Evolutionary conservation across 2,329 filamentous ascomycete species (phyloP), one percentile per base, ranked within the genome.

Genomic region (Colletotrichum sojae): DNA sequence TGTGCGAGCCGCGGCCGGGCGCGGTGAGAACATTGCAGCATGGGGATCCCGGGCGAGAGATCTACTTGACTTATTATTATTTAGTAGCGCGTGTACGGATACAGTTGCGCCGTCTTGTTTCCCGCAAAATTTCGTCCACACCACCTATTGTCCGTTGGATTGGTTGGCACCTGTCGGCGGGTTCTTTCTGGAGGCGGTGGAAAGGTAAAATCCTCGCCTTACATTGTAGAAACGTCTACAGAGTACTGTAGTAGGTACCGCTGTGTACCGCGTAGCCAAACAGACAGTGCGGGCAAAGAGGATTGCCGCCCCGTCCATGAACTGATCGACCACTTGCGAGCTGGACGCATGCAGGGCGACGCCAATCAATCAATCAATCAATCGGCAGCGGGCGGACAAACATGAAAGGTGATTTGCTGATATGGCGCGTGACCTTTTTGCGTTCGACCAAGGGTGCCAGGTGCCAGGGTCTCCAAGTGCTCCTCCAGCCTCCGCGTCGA

Each of bases 381-480:
- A 36, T 36, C 31, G 31, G 31, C 31, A 27, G 49, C 36, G 55
- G 48, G 49, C 18, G 54, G 39, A 15, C 52, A 20, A 36, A 22
- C 31, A 36, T 36, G 31, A 36, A 36, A 36, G 25, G 45, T 52
- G 51, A 46, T 67, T 55, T 67, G 51, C 43, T 59, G 40, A 49
- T 43, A 52, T 31, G 55, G 55, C 51, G 55, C 63, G 67, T 53
- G 63, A 62, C 51, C 36, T 46, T 61, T 16, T 40, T 36, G 55
- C 13, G 48, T n/a, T 49, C 31, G 39, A 58, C 43, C 31, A 55
- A 39, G 49, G 25, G 25, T 57, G n/a, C n/a, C 48, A 51, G 56
- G 22, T 57, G n/a, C 63, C 64, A 62, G 63, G 67, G 67, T 69
- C 54, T 55, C 62, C 63, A 53, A 52, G 45, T 48, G 43, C 58